Base-by-base conservation (phyloP, 2,329 filamentous ascomycete species). In the Curvularia lunata region DNA sequence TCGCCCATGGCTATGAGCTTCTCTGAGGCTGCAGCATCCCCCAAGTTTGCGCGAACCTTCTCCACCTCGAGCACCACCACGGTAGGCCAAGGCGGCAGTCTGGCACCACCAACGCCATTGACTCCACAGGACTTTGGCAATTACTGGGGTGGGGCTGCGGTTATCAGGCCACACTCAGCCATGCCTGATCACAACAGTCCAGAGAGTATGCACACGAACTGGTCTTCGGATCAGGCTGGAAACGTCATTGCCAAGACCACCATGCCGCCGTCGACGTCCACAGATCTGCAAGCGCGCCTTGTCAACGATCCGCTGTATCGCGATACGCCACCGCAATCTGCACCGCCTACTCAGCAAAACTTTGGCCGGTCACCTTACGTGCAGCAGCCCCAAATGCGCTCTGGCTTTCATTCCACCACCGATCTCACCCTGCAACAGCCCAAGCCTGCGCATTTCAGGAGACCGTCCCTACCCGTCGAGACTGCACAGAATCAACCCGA, bases 271-370 rank as follows among this genome's bases (percentile, higher is more conserved):
- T 75, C 75, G 9, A 81, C 80, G n/a, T 80, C 80, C 12, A 52
- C 77, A 41, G 72, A 77, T 45, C 42, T 71, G 13, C 68, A 76
- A 43, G 63, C 66, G 10, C 67, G 67, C 12, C 61, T 77, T 53
- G 59, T 62, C 8, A 74, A 71, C 40, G 75, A 75, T 18, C 68
- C 55, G 63, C 63, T 69, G 63, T 78, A 77, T 55, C 79, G 79
- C 48, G 80, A 82, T 56, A 82, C 81, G 4, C 81, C 81, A 37
- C 81, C 81, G 7, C 81, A 83, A 60, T 83, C 81, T 25, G 81
- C 81, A 37, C 81, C 81, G 13, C 79, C 81, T 2, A 78, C 76
- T n/a, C 81, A 83, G 59, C 78, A 81, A 63, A 75, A 69, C 45
- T 83, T 83, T 56, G 73, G 78, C 16, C 69, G 69, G 9, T 68